Base-by-base conservation (phyloP, 1,284 basidiomycete genomes). In the Microbotryum silenes-acaulis region DNA sequence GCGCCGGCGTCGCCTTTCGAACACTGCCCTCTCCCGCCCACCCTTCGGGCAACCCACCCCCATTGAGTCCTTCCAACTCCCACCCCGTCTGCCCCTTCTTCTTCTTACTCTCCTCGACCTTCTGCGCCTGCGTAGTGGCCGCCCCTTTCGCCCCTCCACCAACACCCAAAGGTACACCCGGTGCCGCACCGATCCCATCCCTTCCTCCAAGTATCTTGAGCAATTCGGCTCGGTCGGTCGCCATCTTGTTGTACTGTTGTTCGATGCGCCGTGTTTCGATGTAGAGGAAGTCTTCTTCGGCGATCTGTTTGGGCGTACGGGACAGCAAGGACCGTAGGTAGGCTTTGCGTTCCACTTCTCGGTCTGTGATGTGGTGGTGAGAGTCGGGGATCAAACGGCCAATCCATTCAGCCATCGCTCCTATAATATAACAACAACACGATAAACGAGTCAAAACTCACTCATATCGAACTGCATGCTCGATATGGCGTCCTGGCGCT, bases 261-360 rank as follows among this genome's bases (percentile, higher is more conserved):
- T 97, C 93, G 56, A 98, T 81, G 14, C 91, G 84, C 72, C 94
- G 91, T 56, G 96, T 83, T 75, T 98, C 93, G 67, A 97, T 79
- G 77, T 91, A 98, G 0, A 99, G 80, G 5, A 91, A 89, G 72
- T 97, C 93, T 79, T 98, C 96, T 74, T 99, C 94, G 10, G 86
- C 86, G 49, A 97, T 85, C 76, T 97, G 91, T 57, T 89, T 85
- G 1, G 86, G 82, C 0, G 91, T 91, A 12, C 94, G 85, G 61
- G 83, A 84, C 75, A 94, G 89, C 16, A 98, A 82, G 63, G 86
- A 87, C 3, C 82, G 79, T 12, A 97, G 82, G 70, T 97, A 96
- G 64, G 85, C 85, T 76, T 94, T 97, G 61, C 96, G 86, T 66
- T 86, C 87, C 23, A 85, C 78, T 75, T 99, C 96, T 56, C 91